Base-by-base conservation (phyloP, 2,329 filamentous ascomycete species). In the Fonsecaea erecta region DNA sequence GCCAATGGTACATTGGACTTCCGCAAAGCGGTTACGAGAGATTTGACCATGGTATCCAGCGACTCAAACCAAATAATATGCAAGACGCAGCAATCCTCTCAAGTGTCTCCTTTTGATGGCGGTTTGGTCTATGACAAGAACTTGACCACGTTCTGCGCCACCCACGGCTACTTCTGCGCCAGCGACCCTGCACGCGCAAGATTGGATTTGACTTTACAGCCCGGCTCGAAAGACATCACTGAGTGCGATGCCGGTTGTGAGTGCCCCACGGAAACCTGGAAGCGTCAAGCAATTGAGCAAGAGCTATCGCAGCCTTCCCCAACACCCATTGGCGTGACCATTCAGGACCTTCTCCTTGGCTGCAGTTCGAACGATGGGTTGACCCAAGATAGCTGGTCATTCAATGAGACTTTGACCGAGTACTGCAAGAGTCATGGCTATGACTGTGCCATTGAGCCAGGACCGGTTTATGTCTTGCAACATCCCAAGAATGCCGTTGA, bases 1-100 rank as follows among this genome's bases (percentile, higher is more conserved):
- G 24, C 55, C 6, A 60, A 64, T 28, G 62, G 62, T n/a, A 60
- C 55, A 32, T 30, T 64, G n/a, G 34, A 64, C 35, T 64, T 60
- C 34, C 40, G 21, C 40, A 48, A 48, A 24, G 9, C 26, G 11
- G 43, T 48, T 48, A 24, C 43, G 18, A 48, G 43, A 48, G 43
- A 48, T 48, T 48, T 24, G 2, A 11, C 6, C 21, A 9, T 14
- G 21, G 21, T 14, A 48, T 48, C 43, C 24, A 21, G 8, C 43
- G 43, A 48, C 16, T 28, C 24, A 9, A 26, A 46, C 3, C n/a
- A 21, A 16, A 32, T 30, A 7, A 57, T 40, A 43, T 40, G 54
- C 54, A 40, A 35, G 5, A 12, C n/a, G 16, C 34, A 37, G 52
- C 28, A 28, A 2, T 24, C 37, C 28, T 21, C 16, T n/a, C 24